Evolutionary conservation across 1,284 basidiomycete genomes (phyloP).

Genomic region (Bondarzewia mesenterica): DNA sequence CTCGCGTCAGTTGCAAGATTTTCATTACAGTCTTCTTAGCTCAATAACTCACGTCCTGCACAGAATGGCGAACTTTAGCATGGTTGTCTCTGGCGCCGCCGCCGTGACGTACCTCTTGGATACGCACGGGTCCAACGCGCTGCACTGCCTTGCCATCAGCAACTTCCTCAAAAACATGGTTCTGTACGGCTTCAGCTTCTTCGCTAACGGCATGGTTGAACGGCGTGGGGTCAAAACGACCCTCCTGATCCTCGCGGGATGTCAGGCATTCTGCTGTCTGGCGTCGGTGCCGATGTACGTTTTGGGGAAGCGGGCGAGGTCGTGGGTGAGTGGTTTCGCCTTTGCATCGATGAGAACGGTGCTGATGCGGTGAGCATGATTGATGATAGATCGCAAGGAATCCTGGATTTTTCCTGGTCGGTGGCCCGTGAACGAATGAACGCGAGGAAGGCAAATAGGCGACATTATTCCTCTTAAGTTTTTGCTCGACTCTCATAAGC

Average conservation of each 20-base stretch:
- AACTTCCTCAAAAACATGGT: constrained; percentile 39
- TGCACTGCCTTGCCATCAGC: constrained; percentile 33
- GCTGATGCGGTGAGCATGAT: not conserved
- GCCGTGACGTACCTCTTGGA: constrained; percentile 37
- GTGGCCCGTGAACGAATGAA: too few species aligned
- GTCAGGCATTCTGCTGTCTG: constrained; percentile 31
- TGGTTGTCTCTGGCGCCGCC: constrained; percentile 31
- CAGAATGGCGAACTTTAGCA: constrained; percentile 29
- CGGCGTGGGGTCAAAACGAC: constrained; percentile 28
- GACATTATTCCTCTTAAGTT: too few species aligned
- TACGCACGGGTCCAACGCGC: constrained; percentile 30
- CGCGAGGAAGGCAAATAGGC: too few species aligned
- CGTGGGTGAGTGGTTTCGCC: constrained; percentile 25
- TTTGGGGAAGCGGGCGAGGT: constrained; percentile 32
- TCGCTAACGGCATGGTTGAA: constrained; percentile 35
- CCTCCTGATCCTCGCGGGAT: constrained; percentile 29
- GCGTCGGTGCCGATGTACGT: constrained; percentile 33
- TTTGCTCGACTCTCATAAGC: too few species aligned
- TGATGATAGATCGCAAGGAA: constrained; percentile 24
- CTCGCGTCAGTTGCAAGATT: constrained; percentile 22
- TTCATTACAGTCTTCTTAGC: not conserved
- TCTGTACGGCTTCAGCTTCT: constrained; percentile 36
- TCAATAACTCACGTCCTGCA: not conserved
- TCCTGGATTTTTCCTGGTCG: constrained; percentile 21
- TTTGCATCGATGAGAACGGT: not conserved